Conservation (phyloP, 2,329 filamentous ascomycete species). For the Chrysosporium queenslandicum region DNA sequence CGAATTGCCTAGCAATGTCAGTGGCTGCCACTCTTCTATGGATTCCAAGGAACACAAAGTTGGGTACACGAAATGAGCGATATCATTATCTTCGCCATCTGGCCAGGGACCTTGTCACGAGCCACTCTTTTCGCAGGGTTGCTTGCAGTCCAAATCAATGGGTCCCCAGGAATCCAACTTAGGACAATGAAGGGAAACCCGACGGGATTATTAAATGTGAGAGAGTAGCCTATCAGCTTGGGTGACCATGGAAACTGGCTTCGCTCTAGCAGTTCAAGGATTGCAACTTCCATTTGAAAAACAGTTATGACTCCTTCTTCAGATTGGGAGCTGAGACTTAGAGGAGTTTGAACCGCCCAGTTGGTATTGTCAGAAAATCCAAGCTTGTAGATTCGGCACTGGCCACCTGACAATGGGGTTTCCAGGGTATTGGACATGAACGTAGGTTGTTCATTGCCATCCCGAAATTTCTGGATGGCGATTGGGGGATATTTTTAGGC, state of each 20-base stretch:
- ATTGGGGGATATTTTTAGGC: too few species aligned
- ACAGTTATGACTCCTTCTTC: conserved; percentile 16
- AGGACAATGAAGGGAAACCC: conserved; percentile 6
- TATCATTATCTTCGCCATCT: conserved; percentile 8
- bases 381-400: too few species aligned
- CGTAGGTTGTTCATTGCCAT: too few species aligned
- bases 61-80: conserved; percentile 5
- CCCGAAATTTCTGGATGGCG: too few species aligned
- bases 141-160: conserved; percentile 2
- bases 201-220: conserved; percentile 5
- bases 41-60: too few species aligned
- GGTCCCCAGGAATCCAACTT: conserved; percentile 5
- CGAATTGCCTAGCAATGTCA: neutral
- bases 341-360: too few species aligned
- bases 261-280: conserved; percentile 6
- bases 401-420: too few species aligned
- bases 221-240: conserved; percentile 6
- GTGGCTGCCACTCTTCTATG: too few species aligned
- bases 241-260: conserved; percentile 10
- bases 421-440: too few species aligned
- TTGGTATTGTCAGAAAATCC: too few species aligned
- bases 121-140: neutral
- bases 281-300: conserved; percentile 1
- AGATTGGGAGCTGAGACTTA: neutral
- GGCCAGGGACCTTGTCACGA: conserved; percentile 4